Percentiles rank a stretch among this genome's conserved stretches.
These are phyloP conservation scores for Naganishia sp. DNA, from an alignment of 1,284 basidiomycete genomes.

Conservation along the genomic window DNA sequence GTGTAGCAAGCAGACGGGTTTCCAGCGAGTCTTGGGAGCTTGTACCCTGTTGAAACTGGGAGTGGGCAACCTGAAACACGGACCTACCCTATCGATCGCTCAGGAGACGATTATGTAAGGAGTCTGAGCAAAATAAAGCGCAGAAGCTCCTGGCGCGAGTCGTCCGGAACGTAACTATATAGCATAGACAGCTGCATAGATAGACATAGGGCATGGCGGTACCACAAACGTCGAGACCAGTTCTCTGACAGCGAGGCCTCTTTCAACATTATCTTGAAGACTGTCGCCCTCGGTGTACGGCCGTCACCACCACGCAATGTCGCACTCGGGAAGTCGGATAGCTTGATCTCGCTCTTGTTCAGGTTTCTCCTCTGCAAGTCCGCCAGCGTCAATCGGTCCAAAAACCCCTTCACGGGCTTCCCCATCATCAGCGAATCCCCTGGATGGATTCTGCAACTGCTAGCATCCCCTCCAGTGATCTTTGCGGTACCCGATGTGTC, in stretches of 20 bases:
- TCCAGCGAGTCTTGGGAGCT: neutral
- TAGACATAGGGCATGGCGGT: too few relatives aligned
- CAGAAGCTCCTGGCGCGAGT: neutral
- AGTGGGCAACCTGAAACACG: slow-evolving; percentile 4
- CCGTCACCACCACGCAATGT: neutral
- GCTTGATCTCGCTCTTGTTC: slow-evolving; percentile 5
- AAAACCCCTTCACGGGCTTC: neutral
- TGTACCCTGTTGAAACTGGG: neutral
- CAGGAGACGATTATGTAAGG: neutral
- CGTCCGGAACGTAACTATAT: neutral
- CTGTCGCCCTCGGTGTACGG: too few relatives aligned
- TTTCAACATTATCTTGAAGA: too few relatives aligned
- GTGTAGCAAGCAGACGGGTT: neutral
- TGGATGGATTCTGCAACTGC: slow-evolving; percentile 27
- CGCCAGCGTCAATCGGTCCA: neutral
- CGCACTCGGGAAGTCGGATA: neutral
- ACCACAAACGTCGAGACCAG: too few relatives aligned
- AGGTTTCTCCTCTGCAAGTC: slow-evolving; percentile 12
- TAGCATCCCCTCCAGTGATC: slow-evolving; percentile 21
- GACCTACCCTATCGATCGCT: neutral
- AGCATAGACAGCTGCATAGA: too few relatives aligned
- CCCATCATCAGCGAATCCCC: slow-evolving; percentile 29
- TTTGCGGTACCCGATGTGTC: slow-evolving; percentile 29
- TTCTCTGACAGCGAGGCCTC: too few relatives aligned
- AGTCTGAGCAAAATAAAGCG: neutral